Base-by-base conservation (phyloP, 2,329 filamentous ascomycete species). In the Fusarium sp. region DNA sequence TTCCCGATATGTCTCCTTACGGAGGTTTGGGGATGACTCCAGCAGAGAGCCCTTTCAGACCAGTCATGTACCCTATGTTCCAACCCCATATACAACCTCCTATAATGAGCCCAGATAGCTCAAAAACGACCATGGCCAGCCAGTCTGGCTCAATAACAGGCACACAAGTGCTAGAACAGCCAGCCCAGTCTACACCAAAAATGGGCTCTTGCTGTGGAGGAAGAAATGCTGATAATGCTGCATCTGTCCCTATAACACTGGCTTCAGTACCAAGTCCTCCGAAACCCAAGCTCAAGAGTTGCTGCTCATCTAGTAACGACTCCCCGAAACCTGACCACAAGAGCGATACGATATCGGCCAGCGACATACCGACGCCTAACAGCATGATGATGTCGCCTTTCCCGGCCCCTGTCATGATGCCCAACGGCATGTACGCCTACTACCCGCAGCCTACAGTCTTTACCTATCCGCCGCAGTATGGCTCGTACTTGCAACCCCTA, bases 401-500 rank as follows among this genome's bases (percentile, higher is more conserved):
- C 46, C 78, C 78, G 37, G 55, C 76, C 4, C 72, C 78, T 0
- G 74, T 80, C 25, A 70, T 76, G 46, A 75, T 82, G 71, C 74
- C 77, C 2, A 78, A 80, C 51, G 77, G 78, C 60, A 77, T 82
- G 63, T 81, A 79, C 62, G 73, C 76, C 8, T 82, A 79, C 71
- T 82, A 79, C 51, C 71, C 78, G 7, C 81, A 82, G 35, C 79
- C 80, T 3, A 82, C 80, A 17, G 76, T 85, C 17, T 87, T 84
- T 65, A 83, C 82, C 10, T 87, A 87, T 50, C 84, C 85, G 6
- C 79, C 84, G 4, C 81, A 84, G 22, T 86, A 84, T 71, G 85
- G 85, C 9, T 86, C 85, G 1, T 87, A 81, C 68, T 78, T 85
- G 66, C 84, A 86, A 49, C 85, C 85, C 6, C 78, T 87, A 11